A percentile compares a stretch with the other conserved stretches of the same genome.
phyloP scores from a whole-genome alignment of 106 monocot genomes.

The Phalaenopsis aphrodite region DNA sequence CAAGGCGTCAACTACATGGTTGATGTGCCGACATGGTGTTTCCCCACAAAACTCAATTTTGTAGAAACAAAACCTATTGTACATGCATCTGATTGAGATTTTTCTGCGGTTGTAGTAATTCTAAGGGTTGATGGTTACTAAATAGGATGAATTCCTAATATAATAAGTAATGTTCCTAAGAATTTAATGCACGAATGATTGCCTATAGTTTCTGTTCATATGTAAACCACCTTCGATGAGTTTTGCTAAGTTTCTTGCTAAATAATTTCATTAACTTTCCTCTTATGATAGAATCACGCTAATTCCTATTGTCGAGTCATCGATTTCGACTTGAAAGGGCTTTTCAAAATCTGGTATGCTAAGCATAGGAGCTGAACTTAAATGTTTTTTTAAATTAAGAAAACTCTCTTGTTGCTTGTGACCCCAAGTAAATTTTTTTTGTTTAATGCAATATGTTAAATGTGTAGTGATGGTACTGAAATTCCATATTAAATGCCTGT shows the following conservation, averaged over 20 bases:
- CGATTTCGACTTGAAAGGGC: background rate
- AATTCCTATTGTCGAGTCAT: background rate
- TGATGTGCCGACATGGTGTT: too few species aligned
- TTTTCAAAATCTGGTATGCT: background rate
- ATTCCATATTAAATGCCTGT: too few species aligned
- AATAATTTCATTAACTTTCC: background rate
- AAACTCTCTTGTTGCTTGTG: background rate
- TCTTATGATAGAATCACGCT: too few species aligned
- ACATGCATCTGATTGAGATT: background rate
- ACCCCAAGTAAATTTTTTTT: background rate
- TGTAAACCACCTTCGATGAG: background rate
- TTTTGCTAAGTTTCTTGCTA: background rate
- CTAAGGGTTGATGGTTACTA: background rate
- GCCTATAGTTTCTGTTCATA: background rate
- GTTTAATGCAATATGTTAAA: background rate
- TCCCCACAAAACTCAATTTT: background rate
- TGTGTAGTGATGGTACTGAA: background rate
- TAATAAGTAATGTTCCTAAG: background rate
- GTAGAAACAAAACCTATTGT: background rate
- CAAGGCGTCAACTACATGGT: too few species aligned
- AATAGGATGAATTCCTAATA: background rate
- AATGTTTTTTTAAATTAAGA: background rate
- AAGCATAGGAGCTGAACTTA: background rate
- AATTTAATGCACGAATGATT: background rate
- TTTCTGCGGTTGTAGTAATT: background rate